Conservation (phyloP, 1,139 yeast species). For the Debaryomycetaceae sp. region DNA sequence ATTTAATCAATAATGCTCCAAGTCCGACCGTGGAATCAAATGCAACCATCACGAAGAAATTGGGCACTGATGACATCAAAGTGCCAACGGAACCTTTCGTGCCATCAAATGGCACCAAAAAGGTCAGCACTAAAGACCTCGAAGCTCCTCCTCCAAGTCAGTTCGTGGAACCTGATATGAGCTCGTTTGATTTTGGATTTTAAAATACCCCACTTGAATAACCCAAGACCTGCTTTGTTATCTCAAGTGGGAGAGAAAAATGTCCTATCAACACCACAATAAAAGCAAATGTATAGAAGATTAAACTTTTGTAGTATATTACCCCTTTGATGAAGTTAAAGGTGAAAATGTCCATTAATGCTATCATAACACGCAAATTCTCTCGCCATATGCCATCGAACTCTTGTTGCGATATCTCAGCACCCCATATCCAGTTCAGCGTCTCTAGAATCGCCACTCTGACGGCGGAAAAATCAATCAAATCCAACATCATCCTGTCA, state of each 20-base stretch:
- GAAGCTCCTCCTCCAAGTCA: slow-evolving; percentile 50
- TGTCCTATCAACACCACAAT: background rate
- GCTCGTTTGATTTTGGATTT: slow-evolving; percentile 65
- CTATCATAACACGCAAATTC: background rate
- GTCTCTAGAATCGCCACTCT: background rate
- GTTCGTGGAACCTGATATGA: slow-evolving; percentile 78
- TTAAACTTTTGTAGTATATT: background rate
- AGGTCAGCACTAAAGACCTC: slow-evolving; percentile 3
- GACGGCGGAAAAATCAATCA: background rate
- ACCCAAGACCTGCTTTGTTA: background rate
- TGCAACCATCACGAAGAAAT: no score
- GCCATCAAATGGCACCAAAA: background rate
- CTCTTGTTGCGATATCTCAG: background rate
- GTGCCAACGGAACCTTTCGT: no score
- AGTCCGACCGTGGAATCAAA: no score
- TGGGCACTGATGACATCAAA: no score
- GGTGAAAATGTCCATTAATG: background rate
- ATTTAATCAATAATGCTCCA: no score
- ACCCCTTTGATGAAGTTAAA: background rate
- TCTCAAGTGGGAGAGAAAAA: background rate
- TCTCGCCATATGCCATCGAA: background rate
- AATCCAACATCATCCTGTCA: background rate
- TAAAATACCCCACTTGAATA: slow-evolving; percentile 9
- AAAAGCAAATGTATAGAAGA: background rate
- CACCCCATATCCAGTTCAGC: background rate